phyloP scores from a whole-genome alignment of 139 green algal genomes.

The Tetraselmis striata region DNA sequence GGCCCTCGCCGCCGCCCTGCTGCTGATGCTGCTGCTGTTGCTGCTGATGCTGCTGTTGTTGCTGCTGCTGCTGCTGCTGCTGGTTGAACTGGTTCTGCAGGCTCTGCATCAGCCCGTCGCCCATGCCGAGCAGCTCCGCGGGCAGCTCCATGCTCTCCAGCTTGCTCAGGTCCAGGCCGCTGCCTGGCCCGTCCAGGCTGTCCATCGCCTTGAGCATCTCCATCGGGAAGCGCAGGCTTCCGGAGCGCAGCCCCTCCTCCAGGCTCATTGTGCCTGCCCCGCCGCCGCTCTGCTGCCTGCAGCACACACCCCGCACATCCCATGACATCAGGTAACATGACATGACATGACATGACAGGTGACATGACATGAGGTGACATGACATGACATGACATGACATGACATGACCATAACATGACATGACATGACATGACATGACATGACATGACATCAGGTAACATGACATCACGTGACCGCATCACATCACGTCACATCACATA shows the following conservation, averaged over 20 bases:
- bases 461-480: neutral
- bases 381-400: no score
- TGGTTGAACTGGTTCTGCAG: neutral
- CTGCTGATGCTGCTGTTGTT: slow-evolving; percentile 22
- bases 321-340: no score
- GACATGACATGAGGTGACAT: no score
- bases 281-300: slow-evolving; percentile 6
- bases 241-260: neutral
- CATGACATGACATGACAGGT: no score
- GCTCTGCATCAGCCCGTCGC: neutral
- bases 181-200: neutral
- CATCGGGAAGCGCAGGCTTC: neutral
- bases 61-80: slow-evolving; percentile 9
- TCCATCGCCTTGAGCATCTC: neutral
- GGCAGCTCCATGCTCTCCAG: slow-evolving; percentile 42
- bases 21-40: slow-evolving; percentile 7
- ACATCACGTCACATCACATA: neutral
- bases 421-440: slow-evolving; percentile 17
- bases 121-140: slow-evolving; percentile 7
- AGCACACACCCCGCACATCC: slow-evolving; percentile 1
- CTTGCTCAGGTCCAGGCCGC: slow-evolving; percentile 38
- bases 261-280: neutral
- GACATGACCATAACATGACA: neutral
- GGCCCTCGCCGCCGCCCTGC: neutral
- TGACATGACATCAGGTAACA: slow-evolving; percentile 15